Evolutionary conservation across 139 green algal species (phyloP), one percentile per base, ranked within the genome.

Genomic region (Tetradesmus lagerheimii): DNA sequence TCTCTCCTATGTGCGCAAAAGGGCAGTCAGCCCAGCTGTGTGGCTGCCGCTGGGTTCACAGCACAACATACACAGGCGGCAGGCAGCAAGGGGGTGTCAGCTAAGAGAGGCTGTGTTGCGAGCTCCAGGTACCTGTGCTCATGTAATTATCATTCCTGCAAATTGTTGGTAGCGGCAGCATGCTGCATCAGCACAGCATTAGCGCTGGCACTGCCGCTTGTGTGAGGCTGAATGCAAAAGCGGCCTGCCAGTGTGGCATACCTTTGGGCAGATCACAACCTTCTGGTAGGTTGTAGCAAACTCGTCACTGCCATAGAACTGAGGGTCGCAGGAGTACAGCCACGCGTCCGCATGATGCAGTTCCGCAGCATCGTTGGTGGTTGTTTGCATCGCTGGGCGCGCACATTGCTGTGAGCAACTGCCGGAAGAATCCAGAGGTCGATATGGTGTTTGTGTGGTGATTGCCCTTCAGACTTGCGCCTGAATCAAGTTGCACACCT

Each of bases 1-100:
- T 87, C 25, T 87, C 82, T 50, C 82, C 82, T 76, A 41, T 37
- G 29, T 79, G 57, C n/a, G 82, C 53, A 87, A 87, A 87, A 23
- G 57, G 53, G 82, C 53, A 79, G 78, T 62, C 41, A 15, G 15
- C 41, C n/a, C 67, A 78, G 67, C 57, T 71, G 57, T 71, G 57
- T 8, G 57, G 57, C 23, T 71, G 57, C 23, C 57, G 57, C 57
- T 71, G 14, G 8, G 20, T 71, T 31, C 1, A 23, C 57, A 71
- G 57, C 20, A 3, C 20, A 71, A 23, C 25, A n/a, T 6, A 6
- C n/a, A 6, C 57, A n/a, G 20, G 23, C 6, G 57, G 1, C 6
- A 1, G 6, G 47, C 8, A 16, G 47, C 2, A 62, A 62, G 47
- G 12, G 20, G 47, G 47, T 62, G 47, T 62, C 47, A 62, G 47